Base-by-base conservation (phyloP, 1,284 basidiomycete genomes). In the Hypsizygus ulmarius region DNA sequence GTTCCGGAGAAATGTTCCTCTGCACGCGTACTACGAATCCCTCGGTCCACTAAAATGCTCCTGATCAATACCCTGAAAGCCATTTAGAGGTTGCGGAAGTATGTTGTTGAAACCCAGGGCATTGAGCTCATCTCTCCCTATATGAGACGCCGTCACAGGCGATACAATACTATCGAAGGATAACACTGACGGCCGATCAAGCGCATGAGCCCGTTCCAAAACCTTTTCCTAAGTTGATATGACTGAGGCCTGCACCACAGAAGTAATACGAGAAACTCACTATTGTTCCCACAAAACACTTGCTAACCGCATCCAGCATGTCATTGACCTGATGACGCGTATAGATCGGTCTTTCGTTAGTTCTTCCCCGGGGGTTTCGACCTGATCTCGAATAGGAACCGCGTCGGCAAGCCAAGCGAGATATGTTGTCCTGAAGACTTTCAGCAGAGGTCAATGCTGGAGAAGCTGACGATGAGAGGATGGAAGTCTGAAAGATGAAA, bases 271-370 rank as follows among this genome's bases (percentile, higher is more conserved):
- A 21, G 12, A 8, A 19, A 35, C 47, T 19, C 3, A 65, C 63
- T 51, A 64, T 64, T 41, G 59, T 63, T 27, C 60, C 57, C 25
- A 61, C 59, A 43, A 65, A 59, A 46, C 59, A 64, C 42, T 58
- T 59, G 40, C 61, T 60, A 39, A 65, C 60, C 10, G 62, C 59
- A 48, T 60, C 58, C 40, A 65, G 52, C 62, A 65, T 65, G 35
- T 65, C 59, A 32, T 65, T 60, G 35, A 65, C 62, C 36, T 65
- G 64, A 21, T 58, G 58, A 18, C 58, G 61, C 14, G 64, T 64
- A 48, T 62, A 65, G 11, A 64, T 50, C 18, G 62, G 59, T 42
- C 59, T 58, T 30, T 64, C 63, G 16, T 46, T 54, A 14, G 55
- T 2, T 21, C 39, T 59, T 56, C 58, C 59, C 10, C 49, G 45